These are phyloP conservation scores for Chytriomyces confervae DNA, from an alignment of 192 early-diverging fungal genomes.

Conservation along the genomic window DNA sequence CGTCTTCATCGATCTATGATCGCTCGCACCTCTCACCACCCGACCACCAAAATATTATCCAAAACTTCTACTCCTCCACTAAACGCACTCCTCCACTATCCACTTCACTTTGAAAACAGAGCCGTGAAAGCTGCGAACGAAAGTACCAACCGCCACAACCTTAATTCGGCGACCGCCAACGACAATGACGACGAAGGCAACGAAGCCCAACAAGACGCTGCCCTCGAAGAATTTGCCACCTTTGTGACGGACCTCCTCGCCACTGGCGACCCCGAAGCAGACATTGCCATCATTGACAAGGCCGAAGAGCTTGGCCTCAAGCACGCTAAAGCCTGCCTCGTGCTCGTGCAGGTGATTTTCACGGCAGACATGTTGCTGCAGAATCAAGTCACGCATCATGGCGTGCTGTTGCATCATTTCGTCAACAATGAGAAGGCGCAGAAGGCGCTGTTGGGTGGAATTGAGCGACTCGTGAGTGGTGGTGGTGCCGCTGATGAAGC, in stretches of 20 bases:
- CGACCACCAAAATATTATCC: no score
- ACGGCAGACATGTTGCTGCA: conserved; percentile 54
- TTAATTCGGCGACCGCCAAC: background rate
- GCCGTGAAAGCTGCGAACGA: conserved; percentile 7
- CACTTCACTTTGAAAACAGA: background rate
- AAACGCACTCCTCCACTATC: background rate
- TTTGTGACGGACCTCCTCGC: conserved; percentile 65
- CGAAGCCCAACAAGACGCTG: conserved; percentile 33
- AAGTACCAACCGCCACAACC: conserved; percentile 18
- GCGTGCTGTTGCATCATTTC: conserved; percentile 76
- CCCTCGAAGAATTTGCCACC: conserved; percentile 82
- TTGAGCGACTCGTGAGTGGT: conserved; percentile 79
- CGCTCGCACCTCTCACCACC: no score
- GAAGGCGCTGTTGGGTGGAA: conserved; percentile 86
- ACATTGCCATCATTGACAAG: conserved; percentile 67
- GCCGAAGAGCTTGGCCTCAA: conserved; percentile 79
- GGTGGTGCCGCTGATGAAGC: conserved; percentile 38
- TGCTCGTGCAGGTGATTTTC: conserved; percentile 85
- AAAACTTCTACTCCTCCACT: background rate
- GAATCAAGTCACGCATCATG: conserved; percentile 75
- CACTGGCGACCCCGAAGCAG: conserved; percentile 42
- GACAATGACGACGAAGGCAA: background rate
- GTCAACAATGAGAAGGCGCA: conserved; percentile 81
- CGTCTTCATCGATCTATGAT: no score
- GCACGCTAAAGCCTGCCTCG: conserved; percentile 80